These are phyloP conservation scores for Aspergillus sp. DNA, from an alignment of 2,329 filamentous ascomycete species.

Conservation along the genomic window DNA sequence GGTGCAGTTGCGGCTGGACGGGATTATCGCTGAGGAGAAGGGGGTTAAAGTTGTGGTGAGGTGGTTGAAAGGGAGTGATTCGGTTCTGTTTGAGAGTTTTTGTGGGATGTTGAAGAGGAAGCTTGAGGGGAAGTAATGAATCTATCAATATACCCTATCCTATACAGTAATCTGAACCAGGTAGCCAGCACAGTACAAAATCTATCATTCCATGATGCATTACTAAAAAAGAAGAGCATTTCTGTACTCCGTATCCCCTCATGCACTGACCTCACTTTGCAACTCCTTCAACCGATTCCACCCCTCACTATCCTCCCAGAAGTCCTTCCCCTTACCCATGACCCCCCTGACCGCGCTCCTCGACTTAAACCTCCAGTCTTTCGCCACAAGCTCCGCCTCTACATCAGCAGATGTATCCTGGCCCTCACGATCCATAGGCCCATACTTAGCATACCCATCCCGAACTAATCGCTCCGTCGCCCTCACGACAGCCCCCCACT, in stretches of 20 bases:
- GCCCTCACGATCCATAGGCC: constrained; percentile 50
- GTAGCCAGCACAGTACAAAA: no score
- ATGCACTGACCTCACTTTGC: constrained; percentile 23
- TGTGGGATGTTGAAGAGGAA: constrained; percentile 65
- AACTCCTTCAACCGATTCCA: constrained; percentile 33
- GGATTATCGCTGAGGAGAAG: constrained; percentile 20
- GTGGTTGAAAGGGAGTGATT: constrained; percentile 69
- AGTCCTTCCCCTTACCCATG: constrained; percentile 69
- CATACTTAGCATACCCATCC: constrained; percentile 73
- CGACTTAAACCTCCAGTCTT: constrained; percentile 82
- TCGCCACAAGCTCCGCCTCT: constrained; percentile 57
- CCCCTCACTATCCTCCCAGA: constrained; percentile 63
- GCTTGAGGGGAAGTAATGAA: constrained; percentile 19
- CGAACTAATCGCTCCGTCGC: constrained; percentile 70
- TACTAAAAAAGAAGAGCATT: background rate
- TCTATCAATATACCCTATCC: background rate
- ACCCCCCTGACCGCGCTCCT: constrained; percentile 75
- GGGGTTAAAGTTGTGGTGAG: constrained; percentile 48
- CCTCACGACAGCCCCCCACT: constrained; percentile 65
- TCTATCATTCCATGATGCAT: background rate
- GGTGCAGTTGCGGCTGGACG: constrained; percentile 40
- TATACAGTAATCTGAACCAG: no score
- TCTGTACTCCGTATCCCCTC: background rate
- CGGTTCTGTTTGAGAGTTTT: constrained; percentile 75
- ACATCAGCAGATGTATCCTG: constrained; percentile 38